Evolutionary conservation across 73 alveolate genomes (phyloP).

Genomic region (Paramecium caudatum): DNA sequence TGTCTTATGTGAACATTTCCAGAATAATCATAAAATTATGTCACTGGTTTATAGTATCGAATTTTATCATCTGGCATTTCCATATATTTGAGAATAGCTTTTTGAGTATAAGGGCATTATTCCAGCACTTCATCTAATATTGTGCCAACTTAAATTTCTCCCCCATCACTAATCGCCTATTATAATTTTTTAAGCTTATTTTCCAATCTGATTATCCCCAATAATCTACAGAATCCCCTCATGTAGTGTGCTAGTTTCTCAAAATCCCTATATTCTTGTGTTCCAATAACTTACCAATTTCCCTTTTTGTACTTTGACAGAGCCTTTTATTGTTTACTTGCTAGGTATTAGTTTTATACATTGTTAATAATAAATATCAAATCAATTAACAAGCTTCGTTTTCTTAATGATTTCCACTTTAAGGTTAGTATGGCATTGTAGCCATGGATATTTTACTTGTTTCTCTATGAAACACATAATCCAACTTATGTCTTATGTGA

Average conservation of each 20-base stretch:
- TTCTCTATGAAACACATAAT: background rate
- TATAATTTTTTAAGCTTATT: background rate
- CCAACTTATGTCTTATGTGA: background rate
- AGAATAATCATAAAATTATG: background rate
- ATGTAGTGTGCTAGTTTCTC: conserved; percentile 45
- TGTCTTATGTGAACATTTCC: background rate
- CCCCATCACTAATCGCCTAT: conserved; percentile 18
- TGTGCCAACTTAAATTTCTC: conserved; percentile 22
- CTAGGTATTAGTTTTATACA: no score
- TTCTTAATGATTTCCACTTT: no score
- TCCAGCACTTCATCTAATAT: conserved; percentile 4
- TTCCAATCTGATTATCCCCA: background rate
- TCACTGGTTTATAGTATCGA: background rate
- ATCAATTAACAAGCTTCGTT: no score
- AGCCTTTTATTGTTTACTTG: no score
- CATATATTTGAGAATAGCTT: conserved; percentile 19
- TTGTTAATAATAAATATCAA: no score
- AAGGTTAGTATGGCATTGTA: no score
- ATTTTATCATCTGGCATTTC: conserved; percentile 27
- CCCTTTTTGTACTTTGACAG: conserved; percentile 17
- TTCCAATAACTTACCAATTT: conserved; percentile 20
- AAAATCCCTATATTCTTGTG: conserved; percentile 2
- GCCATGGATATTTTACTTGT: background rate
- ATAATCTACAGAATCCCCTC: conserved; percentile 28
- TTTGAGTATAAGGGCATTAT: conserved; percentile 34